Evolutionary conservation across 2,329 filamentous ascomycete genomes (phyloP), one percentile per base, ranked within the genome.

Genomic region (Hypocreales sp.): DNA sequence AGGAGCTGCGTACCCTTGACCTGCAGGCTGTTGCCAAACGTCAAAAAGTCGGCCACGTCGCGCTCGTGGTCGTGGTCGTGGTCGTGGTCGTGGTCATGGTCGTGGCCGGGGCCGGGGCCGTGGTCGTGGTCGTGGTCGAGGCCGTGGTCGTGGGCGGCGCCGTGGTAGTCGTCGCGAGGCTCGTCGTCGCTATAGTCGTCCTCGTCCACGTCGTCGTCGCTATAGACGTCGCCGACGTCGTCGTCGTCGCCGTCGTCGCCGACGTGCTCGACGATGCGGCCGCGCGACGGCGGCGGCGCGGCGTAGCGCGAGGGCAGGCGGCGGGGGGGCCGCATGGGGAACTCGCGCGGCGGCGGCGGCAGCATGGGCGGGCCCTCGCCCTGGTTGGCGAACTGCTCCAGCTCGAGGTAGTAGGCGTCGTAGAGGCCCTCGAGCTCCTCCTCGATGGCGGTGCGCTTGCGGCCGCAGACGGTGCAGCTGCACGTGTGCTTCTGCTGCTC

Each of bases 401-500:
- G 70, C 56, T 98, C 90, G 49, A 93, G 78, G 50, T 98, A 98
- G 56, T 98, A 98, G 36, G 87, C 87, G 58, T 98, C 90, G 54
- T 98, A 98, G 9, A 98, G 68, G 12, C 92, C 86, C 49, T 98
- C 90, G 9, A 98, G 64, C 54, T 98, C 90, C 56, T 98, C 90
- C 55, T 98, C 90, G 40, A 98, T 98, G 21, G 90, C 90, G 9
- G 80, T 93, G 29, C 90, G 74, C 60, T 98, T 98, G 39, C 90
- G 72, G 28, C 90, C 90, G 52, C 90, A 98, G 22, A 98, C 87
- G 5, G 84, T 92, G 55, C 90, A 98, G 51, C 86, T 94, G 61
- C 90, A 98, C 3, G 87, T 95, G 51, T 95, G 86, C 55, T 95
- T 95, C 53, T 98, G 90, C 54, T 98, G 90, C 54, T 98, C 90